These are phyloP conservation scores for Phoma sp. DNA, from an alignment of 2,329 filamentous ascomycete genomes.

Conservation along the genomic window DNA sequence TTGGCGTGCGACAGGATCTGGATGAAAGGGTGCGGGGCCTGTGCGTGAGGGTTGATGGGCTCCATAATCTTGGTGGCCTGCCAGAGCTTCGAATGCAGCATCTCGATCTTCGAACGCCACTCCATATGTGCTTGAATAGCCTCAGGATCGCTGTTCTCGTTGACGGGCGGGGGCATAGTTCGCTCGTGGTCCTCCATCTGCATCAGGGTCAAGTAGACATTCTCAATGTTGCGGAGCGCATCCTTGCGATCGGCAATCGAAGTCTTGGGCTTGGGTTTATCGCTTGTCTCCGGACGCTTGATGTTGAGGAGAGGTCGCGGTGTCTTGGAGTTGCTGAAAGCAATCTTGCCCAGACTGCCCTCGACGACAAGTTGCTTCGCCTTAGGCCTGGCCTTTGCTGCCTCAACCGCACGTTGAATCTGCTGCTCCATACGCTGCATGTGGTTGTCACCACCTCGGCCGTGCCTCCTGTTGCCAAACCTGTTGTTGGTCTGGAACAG, in stretches of 20 bases:
- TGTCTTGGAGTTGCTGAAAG: slow-evolving; percentile 98
- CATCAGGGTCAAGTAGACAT: slow-evolving; percentile 87
- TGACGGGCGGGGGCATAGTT: slow-evolving; percentile 71
- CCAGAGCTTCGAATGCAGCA: slow-evolving; percentile 85
- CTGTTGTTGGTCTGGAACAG: slow-evolving; percentile 92
- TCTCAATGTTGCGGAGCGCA: slow-evolving; percentile 84
- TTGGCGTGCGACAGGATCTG: slow-evolving; percentile 93
- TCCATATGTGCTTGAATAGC: slow-evolving; percentile 76
- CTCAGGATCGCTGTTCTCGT: slow-evolving; percentile 69
- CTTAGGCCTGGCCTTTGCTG: slow-evolving; percentile 96
- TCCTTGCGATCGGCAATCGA: slow-evolving; percentile 78
- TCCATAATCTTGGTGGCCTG: slow-evolving; percentile 88
- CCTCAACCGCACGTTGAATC: slow-evolving; percentile 94
- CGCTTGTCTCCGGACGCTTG: slow-evolving; percentile 78
- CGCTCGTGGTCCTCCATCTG: slow-evolving; percentile 92
- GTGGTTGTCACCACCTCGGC: slow-evolving; percentile 89
- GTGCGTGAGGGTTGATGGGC: slow-evolving; percentile 71
- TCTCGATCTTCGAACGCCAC: slow-evolving; percentile 74
- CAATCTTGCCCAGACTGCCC: slow-evolving; percentile 95
- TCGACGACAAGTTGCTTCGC: slow-evolving; percentile 97
- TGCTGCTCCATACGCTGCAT: slow-evolving; percentile 99
- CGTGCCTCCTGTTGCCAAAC: slow-evolving; percentile 76
- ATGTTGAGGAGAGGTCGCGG: slow-evolving; percentile 94
- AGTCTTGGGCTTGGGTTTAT: slow-evolving; percentile 52
- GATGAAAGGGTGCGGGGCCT: slow-evolving; percentile 85